Evolutionary conservation across 192 early-diverging fungal species (phyloP).

Genomic region (Rhizophagus clarus): DNA sequence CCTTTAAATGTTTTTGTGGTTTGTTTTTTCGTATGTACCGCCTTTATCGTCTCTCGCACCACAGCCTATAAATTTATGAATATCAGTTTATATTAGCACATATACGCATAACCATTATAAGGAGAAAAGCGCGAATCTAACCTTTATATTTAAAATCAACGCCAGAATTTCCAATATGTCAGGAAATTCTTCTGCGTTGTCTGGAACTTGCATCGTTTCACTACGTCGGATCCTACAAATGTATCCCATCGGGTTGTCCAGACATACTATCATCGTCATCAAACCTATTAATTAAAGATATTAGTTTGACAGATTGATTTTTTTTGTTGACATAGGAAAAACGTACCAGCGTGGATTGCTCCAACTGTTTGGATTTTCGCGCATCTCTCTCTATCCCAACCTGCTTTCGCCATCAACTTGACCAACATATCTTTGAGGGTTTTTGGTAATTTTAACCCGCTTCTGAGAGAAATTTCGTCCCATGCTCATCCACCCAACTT

Average conservation of each 20-base stretch:
- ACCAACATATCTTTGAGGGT: not conserved
- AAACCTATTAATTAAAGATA: slow-evolving; percentile 10
- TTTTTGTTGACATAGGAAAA: not conserved
- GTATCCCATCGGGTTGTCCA: slow-evolving; percentile 8
- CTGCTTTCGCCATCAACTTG: not conserved
- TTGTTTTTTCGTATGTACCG: slow-evolving; percentile 1
- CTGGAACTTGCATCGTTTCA: not conserved
- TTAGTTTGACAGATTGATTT: not conserved
- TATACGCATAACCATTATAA: not conserved
- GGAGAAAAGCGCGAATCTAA: not conserved
- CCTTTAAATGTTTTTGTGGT: slow-evolving; percentile 5
- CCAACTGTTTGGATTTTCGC: slow-evolving; percentile 1
- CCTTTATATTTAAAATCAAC: not conserved
- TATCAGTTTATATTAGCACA: slow-evolving; percentile 3
- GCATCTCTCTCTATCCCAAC: not conserved
- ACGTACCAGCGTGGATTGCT: not conserved
- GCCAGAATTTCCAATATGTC: not conserved
- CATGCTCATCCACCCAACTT: not conserved
- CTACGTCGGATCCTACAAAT: slow-evolving; percentile 5
- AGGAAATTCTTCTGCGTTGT: slow-evolving; percentile 2
- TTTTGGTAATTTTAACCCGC: not conserved
- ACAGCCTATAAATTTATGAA: slow-evolving; percentile 25
- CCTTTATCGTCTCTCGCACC: slow-evolving; percentile 2
- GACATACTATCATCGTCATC: not conserved
- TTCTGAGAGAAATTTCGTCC: not conserved